phyloP scores from a whole-genome alignment of 306 rosid genomes.

The Corylus americana region DNA sequence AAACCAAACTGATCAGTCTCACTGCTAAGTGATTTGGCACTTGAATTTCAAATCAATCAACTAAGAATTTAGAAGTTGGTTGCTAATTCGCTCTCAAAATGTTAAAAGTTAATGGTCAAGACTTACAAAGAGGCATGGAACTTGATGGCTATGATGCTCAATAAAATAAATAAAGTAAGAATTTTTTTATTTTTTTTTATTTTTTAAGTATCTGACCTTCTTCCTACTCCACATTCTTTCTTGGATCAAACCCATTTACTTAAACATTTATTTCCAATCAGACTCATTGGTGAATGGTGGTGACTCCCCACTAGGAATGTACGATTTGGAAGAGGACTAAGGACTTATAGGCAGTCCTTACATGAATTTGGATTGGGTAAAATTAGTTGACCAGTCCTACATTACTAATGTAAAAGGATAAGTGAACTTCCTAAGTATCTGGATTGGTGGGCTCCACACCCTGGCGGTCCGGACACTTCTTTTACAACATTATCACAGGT shows the following conservation, averaged over 20 bases:
- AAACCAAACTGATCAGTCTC: no score
- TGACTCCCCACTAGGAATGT: background rate
- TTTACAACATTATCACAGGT: no score
- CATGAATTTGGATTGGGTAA: no score
- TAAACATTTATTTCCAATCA: background rate
- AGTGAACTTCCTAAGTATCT: no score
- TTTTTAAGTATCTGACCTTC: constrained; percentile 2
- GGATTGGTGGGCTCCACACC: no score
- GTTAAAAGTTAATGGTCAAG: constrained; percentile 12
- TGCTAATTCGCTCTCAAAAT: background rate
- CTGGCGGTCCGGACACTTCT: no score
- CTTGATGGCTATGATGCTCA: constrained; percentile 5
- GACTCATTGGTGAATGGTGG: background rate
- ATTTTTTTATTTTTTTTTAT: no score
- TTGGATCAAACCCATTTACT: background rate
- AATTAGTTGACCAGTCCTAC: no score
- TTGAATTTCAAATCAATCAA: background rate
- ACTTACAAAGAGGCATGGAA: constrained; percentile 16
- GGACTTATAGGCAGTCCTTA: background rate
- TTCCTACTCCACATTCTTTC: background rate
- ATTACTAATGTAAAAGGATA: no score
- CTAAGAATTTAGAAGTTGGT: background rate
- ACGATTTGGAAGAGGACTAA: background rate
- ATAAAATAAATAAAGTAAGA: background rate
- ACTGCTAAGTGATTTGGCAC: background rate